Conservation (phyloP, 805 yeast species). For the Starmera pachycereana region DNA sequence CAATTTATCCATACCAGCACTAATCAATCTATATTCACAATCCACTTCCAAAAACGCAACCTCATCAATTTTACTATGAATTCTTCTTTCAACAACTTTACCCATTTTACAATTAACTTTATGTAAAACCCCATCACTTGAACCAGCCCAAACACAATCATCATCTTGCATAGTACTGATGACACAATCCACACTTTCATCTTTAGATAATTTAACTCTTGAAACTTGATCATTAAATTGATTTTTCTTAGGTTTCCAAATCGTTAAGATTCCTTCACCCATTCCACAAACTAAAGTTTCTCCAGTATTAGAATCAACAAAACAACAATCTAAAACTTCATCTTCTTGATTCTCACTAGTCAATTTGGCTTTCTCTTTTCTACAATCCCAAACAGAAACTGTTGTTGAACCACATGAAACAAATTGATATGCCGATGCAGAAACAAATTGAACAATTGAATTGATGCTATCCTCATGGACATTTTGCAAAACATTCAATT, state of each 20-base stretch:
- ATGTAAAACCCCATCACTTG: conserved; percentile 63
- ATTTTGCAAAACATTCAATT: conserved; percentile 35
- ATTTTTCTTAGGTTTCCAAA: conserved; percentile 72
- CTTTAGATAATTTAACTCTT: conserved; percentile 58
- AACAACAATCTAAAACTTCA: conserved; percentile 70
- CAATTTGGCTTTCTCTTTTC: conserved; percentile 40
- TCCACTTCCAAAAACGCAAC: conserved; percentile 73
- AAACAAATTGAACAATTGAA: conserved; percentile 59
- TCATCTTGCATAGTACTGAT: conserved; percentile 30
- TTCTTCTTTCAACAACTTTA: conserved; percentile 50
- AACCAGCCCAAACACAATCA: conserved; percentile 65
- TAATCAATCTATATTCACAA: conserved; percentile 63
- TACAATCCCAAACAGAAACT: conserved; percentile 63
- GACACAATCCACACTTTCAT: conserved; percentile 65
- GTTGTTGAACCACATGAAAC: conserved; percentile 78
- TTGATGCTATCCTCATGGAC: conserved; percentile 76
- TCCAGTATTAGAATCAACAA: conserved; percentile 53
- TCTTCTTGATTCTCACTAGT: conserved; percentile 89
- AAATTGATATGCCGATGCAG: conserved; percentile 67
- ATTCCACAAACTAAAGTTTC: conserved; percentile 70
- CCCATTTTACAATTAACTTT: conserved; percentile 59
- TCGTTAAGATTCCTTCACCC: conserved; percentile 82
- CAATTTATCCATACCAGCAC: conserved; percentile 76
- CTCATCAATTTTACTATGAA: conserved; percentile 64
- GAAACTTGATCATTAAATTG: conserved; percentile 68